Evolutionary conservation across 768 basidiomycete species (phyloP), one percentile per base, ranked within the genome.

Genomic region (Pleurotus ostreatus): DNA sequence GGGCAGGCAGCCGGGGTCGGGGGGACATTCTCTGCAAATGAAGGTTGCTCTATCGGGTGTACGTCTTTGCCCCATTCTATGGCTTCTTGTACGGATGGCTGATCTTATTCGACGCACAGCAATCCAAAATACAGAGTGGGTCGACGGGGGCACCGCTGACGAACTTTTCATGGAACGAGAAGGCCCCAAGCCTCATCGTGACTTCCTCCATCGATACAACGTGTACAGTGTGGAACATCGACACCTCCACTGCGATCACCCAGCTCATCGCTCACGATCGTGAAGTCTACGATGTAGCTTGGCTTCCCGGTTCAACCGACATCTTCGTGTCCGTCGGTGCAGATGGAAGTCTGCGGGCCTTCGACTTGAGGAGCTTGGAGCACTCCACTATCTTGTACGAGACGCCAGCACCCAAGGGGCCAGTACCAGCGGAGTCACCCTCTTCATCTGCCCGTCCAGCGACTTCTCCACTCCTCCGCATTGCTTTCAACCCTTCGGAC

Each of bases 381-480:
- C 97, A 98, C 71, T 97, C 94, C 11, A 99, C 97, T 9, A 99
- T 99, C 64, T 79, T 98, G 40, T 99, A 98, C 70, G 97, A 99
- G 74, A 91, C 89, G 0, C 88, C 89, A 2, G 81, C 87, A 3
- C 89, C 91, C 0, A 90, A 91, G 69, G 83, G 84, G 62, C 73
- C 82, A 2, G 78, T 84, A 2, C 78, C 83, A 15, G 66, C 85
- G 8, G 67, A 78, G 7, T 83, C 87, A 7, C 74, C 82, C 11
- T 82, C 85, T 7, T 62, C 81, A 4, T 76, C 80, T 16, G 82
- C 84, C 8, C 83, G 89, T 5, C 89, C 86, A 18, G 85, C 83
- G 5, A 88, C 92, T 1, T 89, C 89, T 8, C 89, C 92, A 8
- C 76, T 97, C 16, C 78, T 96, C 9, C 80, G 94, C 44, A 90